These are phyloP conservation scores for Populus deltoides DNA, from an alignment of 345 rosid genomes.

Conservation along the genomic window DNA sequence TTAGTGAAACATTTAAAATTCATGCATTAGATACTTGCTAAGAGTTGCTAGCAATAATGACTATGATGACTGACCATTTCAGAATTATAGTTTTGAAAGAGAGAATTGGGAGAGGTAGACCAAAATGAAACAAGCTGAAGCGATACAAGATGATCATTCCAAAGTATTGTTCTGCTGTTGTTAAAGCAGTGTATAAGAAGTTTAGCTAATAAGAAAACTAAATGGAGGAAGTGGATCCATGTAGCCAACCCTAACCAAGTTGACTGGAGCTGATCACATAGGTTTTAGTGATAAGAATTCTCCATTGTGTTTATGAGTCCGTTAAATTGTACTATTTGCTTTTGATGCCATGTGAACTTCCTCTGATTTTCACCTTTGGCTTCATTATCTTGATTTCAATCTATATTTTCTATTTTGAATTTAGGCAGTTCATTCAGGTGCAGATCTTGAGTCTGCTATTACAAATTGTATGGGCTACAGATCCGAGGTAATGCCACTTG, in stretches of 20 bases:
- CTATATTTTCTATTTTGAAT: constrained; percentile 7
- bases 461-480: constrained; percentile 93
- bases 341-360: constrained; percentile 1
- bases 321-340: background rate
- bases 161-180: background rate
- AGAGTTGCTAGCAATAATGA: too few relatives aligned
- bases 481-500: constrained; percentile 51
- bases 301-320: background rate
- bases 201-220: background rate
- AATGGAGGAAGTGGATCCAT: background rate
- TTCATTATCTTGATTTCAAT: constrained; percentile 1
- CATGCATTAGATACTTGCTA: too few relatives aligned
- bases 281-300: background rate
- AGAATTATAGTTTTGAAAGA: too few relatives aligned
- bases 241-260: background rate
- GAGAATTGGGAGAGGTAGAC: background rate
- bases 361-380: constrained; percentile 6
- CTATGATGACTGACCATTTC: too few relatives aligned
- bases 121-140: background rate
- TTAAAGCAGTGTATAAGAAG: background rate
- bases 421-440: constrained; percentile 99
- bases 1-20: too few relatives aligned
- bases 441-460: constrained; percentile 96
- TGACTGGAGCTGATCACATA: background rate
- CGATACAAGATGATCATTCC: background rate